A percentile compares a stretch with the other conserved stretches of the same genome.
Conservation (phyloP, 1,284 basidiomycete genomes). For the Ceratobasidium sp. region DNA sequence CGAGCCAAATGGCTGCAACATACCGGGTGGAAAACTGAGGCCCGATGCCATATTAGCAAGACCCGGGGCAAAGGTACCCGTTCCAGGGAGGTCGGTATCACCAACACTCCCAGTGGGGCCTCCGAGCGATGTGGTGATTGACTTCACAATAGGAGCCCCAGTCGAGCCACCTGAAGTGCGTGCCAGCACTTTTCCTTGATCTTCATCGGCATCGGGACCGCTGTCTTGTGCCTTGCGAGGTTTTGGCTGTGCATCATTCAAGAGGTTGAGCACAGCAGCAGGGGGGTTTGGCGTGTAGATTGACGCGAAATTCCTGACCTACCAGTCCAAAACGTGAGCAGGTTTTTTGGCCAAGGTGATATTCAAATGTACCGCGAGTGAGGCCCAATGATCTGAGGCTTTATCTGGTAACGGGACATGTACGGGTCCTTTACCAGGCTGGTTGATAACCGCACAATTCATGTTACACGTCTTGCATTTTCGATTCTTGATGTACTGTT, state of each 20-base stretch:
- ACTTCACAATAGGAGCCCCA: background rate
- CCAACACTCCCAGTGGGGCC: background rate
- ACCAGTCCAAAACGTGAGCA: background rate
- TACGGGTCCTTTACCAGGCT: background rate
- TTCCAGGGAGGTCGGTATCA: background rate
- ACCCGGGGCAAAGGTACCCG: background rate
- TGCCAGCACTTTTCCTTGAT: background rate
- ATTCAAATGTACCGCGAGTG: background rate
- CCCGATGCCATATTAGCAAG: background rate
- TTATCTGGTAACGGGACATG: background rate
- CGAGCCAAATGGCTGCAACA: background rate
- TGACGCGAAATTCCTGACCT: background rate
- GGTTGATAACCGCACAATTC: background rate
- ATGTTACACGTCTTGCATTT: background rate
- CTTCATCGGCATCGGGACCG: background rate
- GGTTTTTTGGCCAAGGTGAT: no score
- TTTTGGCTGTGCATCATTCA: background rate
- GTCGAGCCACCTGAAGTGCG: background rate
- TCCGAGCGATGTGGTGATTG: background rate
- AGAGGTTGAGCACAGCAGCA: background rate
- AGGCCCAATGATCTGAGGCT: background rate
- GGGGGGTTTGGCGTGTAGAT: constrained; percentile 3
- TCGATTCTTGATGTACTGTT: background rate
- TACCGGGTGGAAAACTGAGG: no score
- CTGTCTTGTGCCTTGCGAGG: background rate